Conservation (phyloP, 1,139 yeast species). For the Lodderomyces metapsilosis region DNA sequence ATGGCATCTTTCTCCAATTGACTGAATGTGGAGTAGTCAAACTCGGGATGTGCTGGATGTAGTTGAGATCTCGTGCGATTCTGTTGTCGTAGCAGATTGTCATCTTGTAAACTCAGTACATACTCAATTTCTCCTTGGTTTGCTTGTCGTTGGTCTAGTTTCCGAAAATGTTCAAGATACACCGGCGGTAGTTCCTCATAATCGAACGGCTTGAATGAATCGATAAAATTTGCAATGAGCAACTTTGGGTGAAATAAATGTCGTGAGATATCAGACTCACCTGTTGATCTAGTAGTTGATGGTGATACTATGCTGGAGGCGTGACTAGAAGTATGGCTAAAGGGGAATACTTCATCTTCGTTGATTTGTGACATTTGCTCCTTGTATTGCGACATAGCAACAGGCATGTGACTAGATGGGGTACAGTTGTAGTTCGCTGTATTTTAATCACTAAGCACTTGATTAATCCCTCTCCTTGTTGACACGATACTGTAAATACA, state of each 20-base stretch:
- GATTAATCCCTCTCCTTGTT: too few relatives aligned
- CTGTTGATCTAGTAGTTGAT: neutral
- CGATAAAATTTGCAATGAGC: constrained; percentile 24
- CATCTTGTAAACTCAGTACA: neutral
- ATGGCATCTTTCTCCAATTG: constrained; percentile 34
- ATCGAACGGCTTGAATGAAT: constrained; percentile 35
- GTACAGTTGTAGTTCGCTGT: too few relatives aligned
- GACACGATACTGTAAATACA: too few relatives aligned
- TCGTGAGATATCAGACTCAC: neutral
- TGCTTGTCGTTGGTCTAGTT: constrained; percentile 15
- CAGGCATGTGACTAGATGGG: too few relatives aligned
- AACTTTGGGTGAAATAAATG: constrained; percentile 8
- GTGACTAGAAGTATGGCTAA: constrained; percentile 11
- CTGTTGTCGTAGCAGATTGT: neutral
- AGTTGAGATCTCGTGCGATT: constrained; percentile 8
- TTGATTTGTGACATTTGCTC: neutral
- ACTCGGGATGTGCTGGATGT: constrained; percentile 26
- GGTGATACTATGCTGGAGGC: neutral
- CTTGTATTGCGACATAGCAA: neutral
- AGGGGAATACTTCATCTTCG: neutral
- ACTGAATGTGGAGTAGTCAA: constrained; percentile 27
- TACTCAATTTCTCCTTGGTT: neutral
- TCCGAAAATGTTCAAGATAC: constrained; percentile 9
- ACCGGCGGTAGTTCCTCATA: constrained; percentile 19
- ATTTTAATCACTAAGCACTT: too few relatives aligned